Conservation (phyloP, 768 basidiomycete genomes). For the Boletellus ananiceps region DNA sequence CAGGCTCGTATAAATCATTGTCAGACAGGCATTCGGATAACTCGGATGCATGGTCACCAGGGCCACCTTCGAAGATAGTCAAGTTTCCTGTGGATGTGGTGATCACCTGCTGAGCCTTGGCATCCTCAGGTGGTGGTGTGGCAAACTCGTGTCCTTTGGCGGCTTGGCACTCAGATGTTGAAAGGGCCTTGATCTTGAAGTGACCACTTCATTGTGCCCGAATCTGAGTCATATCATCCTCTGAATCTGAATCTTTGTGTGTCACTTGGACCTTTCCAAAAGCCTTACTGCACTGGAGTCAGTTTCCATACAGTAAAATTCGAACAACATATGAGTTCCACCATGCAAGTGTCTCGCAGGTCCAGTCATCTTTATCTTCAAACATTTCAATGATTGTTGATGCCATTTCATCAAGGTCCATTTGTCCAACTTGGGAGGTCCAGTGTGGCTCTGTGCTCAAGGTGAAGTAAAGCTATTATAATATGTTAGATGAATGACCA, state of each 20-base stretch:
- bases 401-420: background rate
- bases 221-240: background rate
- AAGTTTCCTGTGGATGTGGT: too few relatives aligned
- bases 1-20: too few relatives aligned
- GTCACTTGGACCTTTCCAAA: background rate
- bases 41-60: too few relatives aligned
- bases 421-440: background rate
- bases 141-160: background rate
- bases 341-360: background rate
- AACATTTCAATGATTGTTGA: constrained; percentile 22
- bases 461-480: background rate
- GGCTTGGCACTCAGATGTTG: background rate
- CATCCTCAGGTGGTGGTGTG: background rate
- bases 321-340: background rate
- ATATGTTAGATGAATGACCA: background rate
- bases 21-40: too few relatives aligned
- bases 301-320: background rate
- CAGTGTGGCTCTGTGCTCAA: background rate
- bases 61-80: too few relatives aligned
- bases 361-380: background rate
- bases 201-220: background rate
- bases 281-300: background rate
- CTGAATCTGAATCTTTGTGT: background rate
- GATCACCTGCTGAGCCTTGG: too few relatives aligned
- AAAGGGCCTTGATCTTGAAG: background rate